Conservation (phyloP, 768 basidiomycete genomes). For the Rhizopogon vinicolor region DNA sequence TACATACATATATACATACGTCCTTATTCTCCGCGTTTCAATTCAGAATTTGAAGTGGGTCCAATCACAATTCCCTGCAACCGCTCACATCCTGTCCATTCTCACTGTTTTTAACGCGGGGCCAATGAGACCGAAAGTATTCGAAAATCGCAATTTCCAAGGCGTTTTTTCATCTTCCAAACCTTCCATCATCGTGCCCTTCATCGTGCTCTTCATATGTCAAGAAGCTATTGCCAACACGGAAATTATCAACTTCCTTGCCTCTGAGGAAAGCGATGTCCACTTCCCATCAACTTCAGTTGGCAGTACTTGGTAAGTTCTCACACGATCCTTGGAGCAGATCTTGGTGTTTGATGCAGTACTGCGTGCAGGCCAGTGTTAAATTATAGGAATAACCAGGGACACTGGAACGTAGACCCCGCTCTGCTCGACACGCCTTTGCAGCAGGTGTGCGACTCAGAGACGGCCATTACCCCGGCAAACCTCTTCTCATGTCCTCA, state of each 20-base stretch:
- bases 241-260: slow-evolving; percentile 58
- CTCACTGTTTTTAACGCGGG: not conserved
- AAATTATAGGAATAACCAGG: slow-evolving; percentile 25
- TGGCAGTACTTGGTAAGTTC: slow-evolving; percentile 24
- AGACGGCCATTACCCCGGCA: slow-evolving; percentile 1
- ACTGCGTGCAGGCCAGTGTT: slow-evolving; percentile 36
- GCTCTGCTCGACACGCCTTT: slow-evolving; percentile 36
- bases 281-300: slow-evolving; percentile 14
- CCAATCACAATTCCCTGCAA: not conserved
- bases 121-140: not conserved
- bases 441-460: slow-evolving; percentile 31
- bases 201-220: slow-evolving; percentile 16
- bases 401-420: slow-evolving; percentile 35
- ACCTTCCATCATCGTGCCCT: not conserved
- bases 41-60: not conserved
- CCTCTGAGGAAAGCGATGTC: slow-evolving; percentile 17
- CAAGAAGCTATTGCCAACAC: slow-evolving; percentile 46
- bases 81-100: not conserved
- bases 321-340: slow-evolving; percentile 6
- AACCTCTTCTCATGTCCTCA: slow-evolving; percentile 29
- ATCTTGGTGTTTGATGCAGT: not conserved
- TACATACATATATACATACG: not conserved
- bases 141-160: not conserved
- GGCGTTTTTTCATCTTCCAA: not conserved
- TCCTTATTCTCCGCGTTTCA: not conserved